These are phyloP conservation scores for Chenopodium berlandieri DNA, from an alignment of 148 eudicot species.

Conservation along the genomic window DNA sequence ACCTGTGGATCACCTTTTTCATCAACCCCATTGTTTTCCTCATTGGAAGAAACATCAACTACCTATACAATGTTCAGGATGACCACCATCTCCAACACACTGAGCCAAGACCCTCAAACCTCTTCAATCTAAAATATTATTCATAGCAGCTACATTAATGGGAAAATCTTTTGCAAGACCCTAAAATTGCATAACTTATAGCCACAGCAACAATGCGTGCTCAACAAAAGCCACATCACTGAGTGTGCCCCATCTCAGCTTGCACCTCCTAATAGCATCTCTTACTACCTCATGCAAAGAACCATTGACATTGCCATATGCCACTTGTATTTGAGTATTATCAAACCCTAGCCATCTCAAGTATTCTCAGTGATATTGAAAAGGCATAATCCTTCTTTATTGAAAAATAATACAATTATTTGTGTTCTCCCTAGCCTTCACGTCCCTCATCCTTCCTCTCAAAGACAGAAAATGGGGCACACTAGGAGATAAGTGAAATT, in stretches of 20 bases:
- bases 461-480: conserved; percentile 8
- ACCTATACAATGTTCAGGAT: background rate
- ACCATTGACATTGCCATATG: background rate
- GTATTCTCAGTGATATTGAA: background rate
- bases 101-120: background rate
- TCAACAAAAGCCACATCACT: background rate
- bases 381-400: too few species aligned
- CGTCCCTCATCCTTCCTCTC: background rate
- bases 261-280: background rate
- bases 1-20: background rate
- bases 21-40: background rate
- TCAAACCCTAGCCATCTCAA: background rate
- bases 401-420: background rate
- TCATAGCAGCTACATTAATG: background rate
- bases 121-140: background rate
- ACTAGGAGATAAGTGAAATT: background rate
- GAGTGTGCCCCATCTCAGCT: background rate
- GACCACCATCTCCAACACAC: background rate
- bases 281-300: background rate
- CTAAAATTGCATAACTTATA: background rate
- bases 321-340: background rate
- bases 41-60: background rate
- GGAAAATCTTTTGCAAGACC: background rate
- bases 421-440: background rate
- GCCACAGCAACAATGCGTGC: background rate